phyloP scores from a whole-genome alignment of 73 alveolate genomes.

The Paramecium octaurelia region DNA sequence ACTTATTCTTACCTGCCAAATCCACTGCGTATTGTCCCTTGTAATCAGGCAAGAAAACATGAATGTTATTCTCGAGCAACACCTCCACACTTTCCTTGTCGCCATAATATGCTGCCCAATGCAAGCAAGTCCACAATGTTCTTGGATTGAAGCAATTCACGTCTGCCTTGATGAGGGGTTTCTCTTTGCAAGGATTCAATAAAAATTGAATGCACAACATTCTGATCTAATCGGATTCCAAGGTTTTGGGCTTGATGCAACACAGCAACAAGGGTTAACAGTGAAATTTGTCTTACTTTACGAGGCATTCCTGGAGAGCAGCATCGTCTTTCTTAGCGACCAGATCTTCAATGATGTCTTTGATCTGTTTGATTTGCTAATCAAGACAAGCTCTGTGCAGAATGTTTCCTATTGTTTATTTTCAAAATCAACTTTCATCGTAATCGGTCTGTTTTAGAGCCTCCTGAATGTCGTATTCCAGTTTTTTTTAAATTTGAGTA shows the following conservation, averaged over 20 bases:
- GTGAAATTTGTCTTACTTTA: conserved; percentile 30
- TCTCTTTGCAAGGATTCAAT: background rate
- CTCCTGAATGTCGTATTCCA: background rate
- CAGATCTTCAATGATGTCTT: background rate
- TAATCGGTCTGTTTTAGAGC: background rate
- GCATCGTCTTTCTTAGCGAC: background rate
- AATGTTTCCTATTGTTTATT: background rate
- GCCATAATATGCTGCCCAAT: conserved; percentile 55
- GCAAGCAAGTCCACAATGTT: conserved; percentile 53
- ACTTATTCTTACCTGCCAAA: conserved; percentile 21
- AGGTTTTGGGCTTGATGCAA: background rate
- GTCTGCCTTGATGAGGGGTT: conserved; percentile 18
- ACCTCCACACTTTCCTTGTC: conserved; percentile 37
- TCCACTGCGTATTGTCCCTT: conserved; percentile 56
- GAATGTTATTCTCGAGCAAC: background rate
- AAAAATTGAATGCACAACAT: background rate
- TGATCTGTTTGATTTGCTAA: background rate
- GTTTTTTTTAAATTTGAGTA: background rate
- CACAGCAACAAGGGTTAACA: conserved; percentile 32
- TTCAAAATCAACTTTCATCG: background rate
- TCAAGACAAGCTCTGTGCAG: conserved; percentile 31
- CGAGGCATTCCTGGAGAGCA: background rate
- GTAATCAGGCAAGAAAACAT: conserved; percentile 47
- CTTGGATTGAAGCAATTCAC: conserved; percentile 39
- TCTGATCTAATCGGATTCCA: background rate